A percentile compares a stretch with the other conserved stretches of the same genome.
Conservation (phyloP, 2,329 filamentous ascomycete genomes). For the Epichloe gansuensis region DNA sequence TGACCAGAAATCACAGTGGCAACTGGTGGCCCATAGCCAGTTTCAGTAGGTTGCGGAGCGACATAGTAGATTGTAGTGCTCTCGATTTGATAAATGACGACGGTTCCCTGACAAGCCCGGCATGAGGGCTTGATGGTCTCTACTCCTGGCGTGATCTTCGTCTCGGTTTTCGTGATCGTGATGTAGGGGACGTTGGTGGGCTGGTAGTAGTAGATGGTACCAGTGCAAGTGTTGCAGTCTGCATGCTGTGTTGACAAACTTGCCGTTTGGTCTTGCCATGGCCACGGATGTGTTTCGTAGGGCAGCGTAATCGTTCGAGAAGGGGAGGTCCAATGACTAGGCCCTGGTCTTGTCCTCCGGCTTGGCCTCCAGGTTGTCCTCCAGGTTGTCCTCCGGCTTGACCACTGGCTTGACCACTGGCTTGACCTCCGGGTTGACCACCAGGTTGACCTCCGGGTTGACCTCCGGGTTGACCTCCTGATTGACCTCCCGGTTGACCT, state of each 20-base stretch:
- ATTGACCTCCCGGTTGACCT: neutral
- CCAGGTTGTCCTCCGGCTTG: too few species aligned
- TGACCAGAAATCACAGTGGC: neutral
- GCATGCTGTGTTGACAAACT: neutral
- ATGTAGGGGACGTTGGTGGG: neutral
- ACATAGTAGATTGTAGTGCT: neutral
- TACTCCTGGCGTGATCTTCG: neutral
- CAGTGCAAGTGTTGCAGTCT: neutral
- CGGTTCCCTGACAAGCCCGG: slow-evolving; percentile 2
- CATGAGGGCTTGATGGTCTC: slow-evolving; percentile 1
- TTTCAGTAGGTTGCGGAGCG: neutral
- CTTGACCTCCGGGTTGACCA: neutral
- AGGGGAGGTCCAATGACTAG: neutral
- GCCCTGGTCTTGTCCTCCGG: neutral
- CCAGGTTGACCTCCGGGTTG: neutral
- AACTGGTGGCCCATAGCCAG: neutral
- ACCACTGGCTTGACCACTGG: neutral
- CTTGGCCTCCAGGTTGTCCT: neutral
- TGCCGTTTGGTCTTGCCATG: neutral
- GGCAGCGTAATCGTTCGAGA: slow-evolving; percentile 1
- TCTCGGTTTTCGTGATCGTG: neutral
- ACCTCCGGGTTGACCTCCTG: neutral
- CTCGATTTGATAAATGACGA: slow-evolving; percentile 3
- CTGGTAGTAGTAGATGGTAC: neutral
- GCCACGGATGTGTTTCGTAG: slow-evolving; percentile 1